Evolutionary conservation across 1,139 yeast species (phyloP).

Genomic region (Geotrichum restrictum): DNA sequence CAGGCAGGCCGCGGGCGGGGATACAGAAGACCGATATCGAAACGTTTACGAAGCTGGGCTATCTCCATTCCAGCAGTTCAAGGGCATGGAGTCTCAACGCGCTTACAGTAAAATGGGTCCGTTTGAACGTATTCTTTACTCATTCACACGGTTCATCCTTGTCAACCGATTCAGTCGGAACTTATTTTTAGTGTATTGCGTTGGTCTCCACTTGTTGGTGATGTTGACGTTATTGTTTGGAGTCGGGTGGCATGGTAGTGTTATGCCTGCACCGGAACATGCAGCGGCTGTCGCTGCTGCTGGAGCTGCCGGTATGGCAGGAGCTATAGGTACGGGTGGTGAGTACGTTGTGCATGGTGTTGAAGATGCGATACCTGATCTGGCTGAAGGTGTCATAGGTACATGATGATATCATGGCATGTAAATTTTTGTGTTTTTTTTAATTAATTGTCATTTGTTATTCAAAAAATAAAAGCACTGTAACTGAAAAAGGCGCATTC

Average conservation of each 20-base stretch:
- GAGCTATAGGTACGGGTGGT: background rate
- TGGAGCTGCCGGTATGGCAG: background rate
- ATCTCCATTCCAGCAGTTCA: conserved; percentile 80
- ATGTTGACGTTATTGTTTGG: conserved; percentile 61
- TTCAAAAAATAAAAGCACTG: no score
- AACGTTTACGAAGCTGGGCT: conserved; percentile 69
- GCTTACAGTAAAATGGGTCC: conserved; percentile 71
- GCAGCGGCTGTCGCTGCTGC: conserved; percentile 11
- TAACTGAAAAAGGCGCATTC: no score
- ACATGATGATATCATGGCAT: no score
- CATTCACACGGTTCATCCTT: conserved; percentile 67
- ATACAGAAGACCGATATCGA: conserved; percentile 59
- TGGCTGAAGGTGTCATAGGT: background rate
- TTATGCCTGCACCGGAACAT: conserved; percentile 16
- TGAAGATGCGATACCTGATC: conserved; percentile 17
- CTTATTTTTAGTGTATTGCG: conserved; percentile 68
- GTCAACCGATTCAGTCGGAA: conserved; percentile 71
- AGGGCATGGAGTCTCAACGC: conserved; percentile 72
- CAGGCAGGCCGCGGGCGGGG: conserved; percentile 19
- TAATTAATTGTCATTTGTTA: no score
- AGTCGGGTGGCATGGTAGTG: conserved; percentile 30
- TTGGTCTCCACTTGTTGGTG: conserved; percentile 70
- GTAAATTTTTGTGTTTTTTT: no score
- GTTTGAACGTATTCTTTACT: conserved; percentile 70
- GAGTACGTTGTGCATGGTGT: conserved; percentile 4